Base-by-base conservation (phyloP, 2,329 filamentous ascomycete species). In the Phyllosticta citribraziliensis region DNA sequence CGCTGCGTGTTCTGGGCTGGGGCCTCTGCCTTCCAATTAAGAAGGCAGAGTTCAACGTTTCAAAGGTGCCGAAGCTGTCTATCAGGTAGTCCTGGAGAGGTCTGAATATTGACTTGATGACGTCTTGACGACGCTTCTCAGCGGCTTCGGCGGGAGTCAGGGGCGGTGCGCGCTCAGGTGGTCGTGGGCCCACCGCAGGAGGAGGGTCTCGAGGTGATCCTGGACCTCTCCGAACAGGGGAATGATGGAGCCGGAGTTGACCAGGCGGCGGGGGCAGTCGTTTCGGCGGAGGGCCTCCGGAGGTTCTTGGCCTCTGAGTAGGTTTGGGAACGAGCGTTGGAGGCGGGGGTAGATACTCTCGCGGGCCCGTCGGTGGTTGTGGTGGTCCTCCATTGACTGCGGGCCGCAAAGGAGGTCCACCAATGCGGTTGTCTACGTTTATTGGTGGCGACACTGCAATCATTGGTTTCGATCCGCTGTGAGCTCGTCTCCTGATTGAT, bases 11-110 rank as follows among this genome's bases (percentile, higher is more conserved):
- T 53, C 76, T 65, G 2, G 65, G 73, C 52, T 70, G 66, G 5
- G 69, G 67, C 3, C 62, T 62, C 30, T 76, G 76, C 54, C 81
- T 80, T 54, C 77, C 74, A 1, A 81, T 81, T 47, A 81, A 76
- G 69, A 96, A 96, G 0, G 91, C 92, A 14, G 78, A 79, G 70
- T 94, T 95, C n/a, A 96, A 74, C 64, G 82, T 86, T 58, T 88
- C 81, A 66, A 85, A 85, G 0, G 86, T 85, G 60, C 83, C 81
- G 67, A 95, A 89, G 66, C 83, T 87, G 20, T 76, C 73, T 56
- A 85, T 76, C 51, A 96, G 81, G 69, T 94, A 93, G 63, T 91
- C 87, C 73, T 96, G 90, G 14, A 96, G 71, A 5, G 81, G 80
- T 63, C 83, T 86, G 72, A 96, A 96, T 11, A 93, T 84, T 47